Base-by-base conservation (phyloP, 2,329 filamentous ascomycete species). In the Curvularia lunata region DNA sequence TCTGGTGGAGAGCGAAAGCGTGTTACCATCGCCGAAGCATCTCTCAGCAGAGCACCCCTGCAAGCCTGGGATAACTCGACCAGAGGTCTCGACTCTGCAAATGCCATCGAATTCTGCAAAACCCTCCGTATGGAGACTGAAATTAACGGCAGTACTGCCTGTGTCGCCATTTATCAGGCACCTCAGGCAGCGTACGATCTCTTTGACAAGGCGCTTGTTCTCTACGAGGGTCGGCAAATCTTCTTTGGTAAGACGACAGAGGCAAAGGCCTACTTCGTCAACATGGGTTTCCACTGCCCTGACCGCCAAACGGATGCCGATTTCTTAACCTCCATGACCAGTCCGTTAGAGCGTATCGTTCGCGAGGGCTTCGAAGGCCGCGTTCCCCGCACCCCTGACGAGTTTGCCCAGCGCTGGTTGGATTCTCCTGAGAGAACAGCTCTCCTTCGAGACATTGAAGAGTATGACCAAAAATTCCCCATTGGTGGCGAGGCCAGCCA, bases 21-120 rank as follows among this genome's bases (percentile, higher is more conserved):
- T 72, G 91, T 96, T 5, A 90, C 87, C 43, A 92, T 95, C 60
- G 90, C 89, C 1, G 91, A 95, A 75, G 91, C 91, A 64, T 84
- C 89, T 58, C 80, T 92, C 10, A 88, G 88, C 16, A 80, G 82
- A 32, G 84, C 85, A 0, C 83, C 83, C 0, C 74, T 87, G 1
- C 88, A 91, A 72, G 89, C 87, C 59, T 95, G 91, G 91, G 91
- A 91, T 70, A 91, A 91, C 79, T 88, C 85, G 40, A 91, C 89
- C 25, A 83, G 89, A 77, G 89, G 89, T 76, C 81, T 91, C 30
- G 89, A 92, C 77, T 88, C 85, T 30, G 89, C 88, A 76, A 91
- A 91, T 74, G 89, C 89, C 51, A 83, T 91, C 58, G 88, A 91
- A 75, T 91, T 91, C 73, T 88, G 85, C 77, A 88, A 86, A 77